Evolutionary conservation across 2,329 filamentous ascomycete genomes (phyloP).

Genomic region (Alternaria angustiovoidea): DNA sequence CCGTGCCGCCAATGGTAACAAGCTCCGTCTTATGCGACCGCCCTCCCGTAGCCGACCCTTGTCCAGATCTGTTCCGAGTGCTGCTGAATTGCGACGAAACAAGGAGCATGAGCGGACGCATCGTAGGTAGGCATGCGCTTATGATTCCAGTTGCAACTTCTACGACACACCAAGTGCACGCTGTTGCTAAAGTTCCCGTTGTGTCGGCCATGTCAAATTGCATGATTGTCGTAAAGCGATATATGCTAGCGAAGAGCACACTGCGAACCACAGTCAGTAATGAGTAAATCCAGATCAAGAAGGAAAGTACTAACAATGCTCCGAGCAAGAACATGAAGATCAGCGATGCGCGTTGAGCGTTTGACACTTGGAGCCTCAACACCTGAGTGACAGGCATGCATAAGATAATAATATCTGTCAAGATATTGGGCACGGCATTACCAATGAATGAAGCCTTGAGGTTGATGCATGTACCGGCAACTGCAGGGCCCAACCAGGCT

Average conservation of each 20-base stretch:
- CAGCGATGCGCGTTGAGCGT: constrained; percentile 55
- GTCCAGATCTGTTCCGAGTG: constrained; percentile 5
- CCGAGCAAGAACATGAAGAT: constrained; percentile 57
- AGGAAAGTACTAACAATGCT: constrained; percentile 49
- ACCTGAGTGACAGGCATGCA: constrained; percentile 59
- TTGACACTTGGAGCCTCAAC: constrained; percentile 56
- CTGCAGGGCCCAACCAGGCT: constrained; percentile 55
- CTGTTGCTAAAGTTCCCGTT: constrained; percentile 18
- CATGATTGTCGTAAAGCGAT: constrained; percentile 26
- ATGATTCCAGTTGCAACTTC: constrained; percentile 25
- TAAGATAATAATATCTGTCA: constrained; percentile 58
- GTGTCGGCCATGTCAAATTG: constrained; percentile 20
- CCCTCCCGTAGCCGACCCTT: not conserved
- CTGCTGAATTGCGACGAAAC: constrained; percentile 19
- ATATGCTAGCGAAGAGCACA: constrained; percentile 26
- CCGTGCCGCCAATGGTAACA: constrained; percentile 14
- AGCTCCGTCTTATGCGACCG: constrained; percentile 8
- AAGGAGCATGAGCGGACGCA: constrained; percentile 23
- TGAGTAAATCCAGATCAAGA: not conserved
- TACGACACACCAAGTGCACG: constrained; percentile 25
- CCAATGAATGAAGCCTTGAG: constrained; percentile 61
- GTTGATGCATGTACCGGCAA: constrained; percentile 60
- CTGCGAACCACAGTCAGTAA: constrained; percentile 16
- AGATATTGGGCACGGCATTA: constrained; percentile 59
- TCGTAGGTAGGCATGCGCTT: constrained; percentile 23